Evolutionary conservation across 805 yeast species (phyloP).

Genomic region (Pichia nakasei): DNA sequence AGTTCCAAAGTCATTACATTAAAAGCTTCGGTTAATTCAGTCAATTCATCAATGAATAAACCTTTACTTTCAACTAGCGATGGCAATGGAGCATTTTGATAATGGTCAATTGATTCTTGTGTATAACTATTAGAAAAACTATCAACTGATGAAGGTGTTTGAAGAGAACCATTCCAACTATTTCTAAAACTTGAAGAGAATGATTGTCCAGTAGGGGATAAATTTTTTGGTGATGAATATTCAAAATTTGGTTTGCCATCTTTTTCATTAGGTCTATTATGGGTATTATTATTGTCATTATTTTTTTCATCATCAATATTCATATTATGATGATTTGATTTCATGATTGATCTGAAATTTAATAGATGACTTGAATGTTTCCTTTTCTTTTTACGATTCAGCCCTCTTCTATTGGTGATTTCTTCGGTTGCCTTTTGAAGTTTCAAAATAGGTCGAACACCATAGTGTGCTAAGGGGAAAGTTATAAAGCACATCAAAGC

Average conservation of each 20-base stretch:
- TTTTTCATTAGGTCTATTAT: background rate
- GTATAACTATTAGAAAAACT: conserved; percentile 9
- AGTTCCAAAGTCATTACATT: conserved; percentile 87
- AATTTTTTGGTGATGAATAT: background rate
- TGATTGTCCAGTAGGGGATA: background rate
- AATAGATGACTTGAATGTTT: conserved; percentile 15
- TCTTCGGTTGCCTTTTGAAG: conserved; percentile 78
- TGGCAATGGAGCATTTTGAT: conserved; percentile 12
- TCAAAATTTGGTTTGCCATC: background rate
- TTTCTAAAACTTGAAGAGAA: conserved; percentile 1
- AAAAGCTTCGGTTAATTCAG: conserved; percentile 81
- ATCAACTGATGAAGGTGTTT: conserved; percentile 11
- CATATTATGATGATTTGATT: background rate
- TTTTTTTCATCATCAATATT: background rate
- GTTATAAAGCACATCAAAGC: conserved; percentile 67
- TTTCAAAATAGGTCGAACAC: conserved; percentile 73
- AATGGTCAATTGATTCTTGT: background rate
- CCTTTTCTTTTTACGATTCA: conserved; percentile 15
- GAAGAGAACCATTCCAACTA: conserved; percentile 6
- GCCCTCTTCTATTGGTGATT: conserved; percentile 37
- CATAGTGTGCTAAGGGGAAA: conserved; percentile 74
- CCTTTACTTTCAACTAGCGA: conserved; percentile 25
- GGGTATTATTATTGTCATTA: background rate
- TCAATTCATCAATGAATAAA: conserved; percentile 71
- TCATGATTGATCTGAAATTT: conserved; percentile 5